Evolutionary conservation across 768 basidiomycete genomes (phyloP).

Genomic region (Pleurotus sapidus): DNA sequence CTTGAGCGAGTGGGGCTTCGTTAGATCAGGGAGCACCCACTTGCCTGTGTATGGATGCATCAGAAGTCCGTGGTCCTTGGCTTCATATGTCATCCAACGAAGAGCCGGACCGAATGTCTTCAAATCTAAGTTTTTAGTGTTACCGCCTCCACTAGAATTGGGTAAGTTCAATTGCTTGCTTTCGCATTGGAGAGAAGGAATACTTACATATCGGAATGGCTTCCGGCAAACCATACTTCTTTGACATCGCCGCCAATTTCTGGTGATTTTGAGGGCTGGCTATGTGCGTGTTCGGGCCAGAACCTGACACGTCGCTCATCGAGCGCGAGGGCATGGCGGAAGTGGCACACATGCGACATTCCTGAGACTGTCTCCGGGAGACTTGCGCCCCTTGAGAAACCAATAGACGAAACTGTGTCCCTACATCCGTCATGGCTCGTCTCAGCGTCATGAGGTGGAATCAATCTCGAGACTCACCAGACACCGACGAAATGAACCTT

Average conservation of each 20-base stretch:
- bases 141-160: slow-evolving; percentile 7
- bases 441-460: no score
- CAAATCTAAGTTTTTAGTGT: background rate
- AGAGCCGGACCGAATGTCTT: background rate
- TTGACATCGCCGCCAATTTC: slow-evolving; percentile 14
- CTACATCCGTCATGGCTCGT: no score
- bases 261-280: no score
- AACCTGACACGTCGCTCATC: slow-evolving; percentile 48
- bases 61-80: slow-evolving; percentile 10
- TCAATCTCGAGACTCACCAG: no score
- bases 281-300: slow-evolving; percentile 28
- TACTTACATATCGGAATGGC: slow-evolving; percentile 29
- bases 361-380: slow-evolving; percentile 26
- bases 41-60: background rate
- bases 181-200: no score
- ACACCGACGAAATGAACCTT: slow-evolving; percentile 42
- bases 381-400: slow-evolving; percentile 23
- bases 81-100: slow-evolving; percentile 15
- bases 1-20: no score
- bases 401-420: slow-evolving; percentile 48
- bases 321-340: slow-evolving; percentile 44
- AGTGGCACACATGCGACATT: slow-evolving; percentile 33
- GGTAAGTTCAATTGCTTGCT: no score
- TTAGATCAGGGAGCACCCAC: no score
- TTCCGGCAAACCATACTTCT: slow-evolving; percentile 29